These are phyloP conservation scores for Fraxinus baroniana DNA, from an alignment of 305 asterid genomes.

Conservation along the genomic window DNA sequence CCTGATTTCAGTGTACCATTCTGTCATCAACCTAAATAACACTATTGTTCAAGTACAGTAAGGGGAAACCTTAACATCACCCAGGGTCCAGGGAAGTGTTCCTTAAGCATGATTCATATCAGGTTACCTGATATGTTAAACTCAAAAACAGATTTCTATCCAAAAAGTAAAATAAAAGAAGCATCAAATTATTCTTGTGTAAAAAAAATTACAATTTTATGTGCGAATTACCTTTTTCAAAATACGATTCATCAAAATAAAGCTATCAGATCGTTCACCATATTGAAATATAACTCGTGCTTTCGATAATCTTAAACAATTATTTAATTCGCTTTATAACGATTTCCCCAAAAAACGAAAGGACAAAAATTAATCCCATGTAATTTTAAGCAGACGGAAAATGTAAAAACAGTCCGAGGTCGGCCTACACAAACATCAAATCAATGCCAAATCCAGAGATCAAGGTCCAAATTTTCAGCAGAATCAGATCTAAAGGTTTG, in stretches of 20 bases:
- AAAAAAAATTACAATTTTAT: not conserved
- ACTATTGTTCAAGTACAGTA: not conserved
- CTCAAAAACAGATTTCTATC: not conserved
- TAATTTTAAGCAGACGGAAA: not conserved
- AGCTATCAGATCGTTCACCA: not conserved
- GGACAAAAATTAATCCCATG: not conserved
- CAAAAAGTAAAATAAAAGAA: not conserved
- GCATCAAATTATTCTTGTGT: not conserved
- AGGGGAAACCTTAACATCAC: not conserved
- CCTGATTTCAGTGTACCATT: not conserved
- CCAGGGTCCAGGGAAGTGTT: not conserved
- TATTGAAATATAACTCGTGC: not conserved
- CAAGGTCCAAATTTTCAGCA: not conserved
- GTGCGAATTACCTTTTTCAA: not conserved
- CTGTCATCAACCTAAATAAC: not conserved
- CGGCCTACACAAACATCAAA: not conserved
- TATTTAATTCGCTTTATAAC: not conserved
- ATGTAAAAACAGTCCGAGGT: not conserved
- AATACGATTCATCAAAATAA: not conserved
- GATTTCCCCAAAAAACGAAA: not conserved
- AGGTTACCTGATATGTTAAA: not conserved
- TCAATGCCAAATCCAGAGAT: not conserved
- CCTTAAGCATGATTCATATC: not conserved
- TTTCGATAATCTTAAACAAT: not conserved
- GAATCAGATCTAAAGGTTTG: not conserved